A percentile compares a stretch with the other conserved stretches of the same genome.
Evolutionary conservation across 345 rosid genomes (phyloP).

Genomic region (Eucalyptus rudis): DNA sequence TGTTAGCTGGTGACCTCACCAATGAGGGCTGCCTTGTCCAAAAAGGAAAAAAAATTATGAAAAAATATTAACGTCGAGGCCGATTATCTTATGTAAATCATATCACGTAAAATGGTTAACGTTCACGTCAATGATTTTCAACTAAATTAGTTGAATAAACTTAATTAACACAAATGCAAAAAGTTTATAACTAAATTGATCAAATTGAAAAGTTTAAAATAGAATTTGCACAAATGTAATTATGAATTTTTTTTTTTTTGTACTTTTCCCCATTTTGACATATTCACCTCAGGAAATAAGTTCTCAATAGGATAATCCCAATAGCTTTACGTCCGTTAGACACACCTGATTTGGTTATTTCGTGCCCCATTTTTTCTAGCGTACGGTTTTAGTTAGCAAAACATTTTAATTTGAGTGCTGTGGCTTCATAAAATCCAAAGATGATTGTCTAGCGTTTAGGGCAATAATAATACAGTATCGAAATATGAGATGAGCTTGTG

Average conservation of each 20-base stretch:
- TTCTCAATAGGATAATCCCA: not conserved
- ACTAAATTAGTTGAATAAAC: not conserved
- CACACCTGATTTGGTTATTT: not conserved
- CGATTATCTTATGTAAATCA: not conserved
- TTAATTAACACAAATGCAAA: not conserved
- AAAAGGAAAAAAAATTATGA: too few relatives aligned
- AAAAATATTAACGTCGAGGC: too few relatives aligned
- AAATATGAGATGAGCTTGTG: not conserved
- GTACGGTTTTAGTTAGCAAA: not conserved
- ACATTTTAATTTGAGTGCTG: not conserved
- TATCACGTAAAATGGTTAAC: not conserved
- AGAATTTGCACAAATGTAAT: too few relatives aligned
- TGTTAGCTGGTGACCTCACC: not conserved
- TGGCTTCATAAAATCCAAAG: not conserved
- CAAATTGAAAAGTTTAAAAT: too few relatives aligned
- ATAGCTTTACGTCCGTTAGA: not conserved
- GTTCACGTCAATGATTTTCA: rapidly evolving
- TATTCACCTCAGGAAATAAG: not conserved
- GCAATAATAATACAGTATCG: not conserved
- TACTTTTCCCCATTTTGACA: not conserved
- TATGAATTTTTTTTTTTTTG: too few relatives aligned
- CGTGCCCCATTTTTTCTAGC: not conserved
- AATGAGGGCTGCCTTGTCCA: not conserved
- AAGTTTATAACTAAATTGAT: too few relatives aligned
- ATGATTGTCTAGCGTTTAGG: not conserved